Evolutionary conservation across 768 basidiomycete species (phyloP), one percentile per base, ranked within the genome.

Genomic region (Mycena sanguinolenta): DNA sequence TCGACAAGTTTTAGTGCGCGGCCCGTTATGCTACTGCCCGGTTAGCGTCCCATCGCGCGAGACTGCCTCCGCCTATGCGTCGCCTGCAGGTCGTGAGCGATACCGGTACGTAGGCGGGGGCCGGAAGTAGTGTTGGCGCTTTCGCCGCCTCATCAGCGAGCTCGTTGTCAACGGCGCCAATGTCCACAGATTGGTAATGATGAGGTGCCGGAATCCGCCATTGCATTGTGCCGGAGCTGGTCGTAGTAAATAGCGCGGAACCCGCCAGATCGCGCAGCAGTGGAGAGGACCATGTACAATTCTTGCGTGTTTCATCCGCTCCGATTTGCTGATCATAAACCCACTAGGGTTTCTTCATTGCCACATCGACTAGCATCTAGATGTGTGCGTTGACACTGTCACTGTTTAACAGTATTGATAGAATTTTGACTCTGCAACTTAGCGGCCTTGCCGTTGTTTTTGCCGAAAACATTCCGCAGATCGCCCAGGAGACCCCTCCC

Each of bases 341-440:
- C 46, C 1, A 23, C 28, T 30, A 66, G 65, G 77, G 78, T 77
- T 77, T 58, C 50, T 82, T 16, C 78, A 82, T 60, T 80, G 79
- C 58, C 81, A 81, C 62, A 78, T 81, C 38, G 82, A 84, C 64
- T 83, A 80, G 79, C 82, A 84, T 73, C 71, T 84, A 9, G 77
- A 82, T 39, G 50, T 75, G 81, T 83, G 55, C 50, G 79, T 75
- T 6, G n/a, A n/a, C n/a, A n/a, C n/a, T n/a, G n/a, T 34, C 25
- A 17, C 12, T 13, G 12, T 25, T 13, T 7, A 21, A 19, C 75
- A 59, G 75, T n/a, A 10, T 75, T 66, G 73, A 69, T 54, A 74
- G 71, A 10, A 5, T 5, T 34, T 63, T n/a, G n/a, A 72, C 77
- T 67, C 69, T 42, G 16, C 76, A 46, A 25, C 14, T 39, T 42